These are phyloP conservation scores for Annulohypoxylon truncatum DNA, from an alignment of 2,329 filamentous ascomycete species.

Conservation along the genomic window DNA sequence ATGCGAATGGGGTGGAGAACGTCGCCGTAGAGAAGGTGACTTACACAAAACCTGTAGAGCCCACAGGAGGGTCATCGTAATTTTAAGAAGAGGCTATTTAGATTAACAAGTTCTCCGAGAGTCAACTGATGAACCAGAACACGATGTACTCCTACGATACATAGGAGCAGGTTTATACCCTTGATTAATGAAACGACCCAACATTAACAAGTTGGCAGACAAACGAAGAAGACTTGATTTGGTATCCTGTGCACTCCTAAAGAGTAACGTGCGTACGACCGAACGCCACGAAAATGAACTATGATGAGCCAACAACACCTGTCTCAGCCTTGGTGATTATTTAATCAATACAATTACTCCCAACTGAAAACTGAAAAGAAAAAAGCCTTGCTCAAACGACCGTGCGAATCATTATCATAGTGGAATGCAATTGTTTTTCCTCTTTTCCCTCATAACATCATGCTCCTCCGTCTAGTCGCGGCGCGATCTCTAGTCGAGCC, in stretches of 20 bases:
- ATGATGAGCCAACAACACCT: conserved; percentile 26
- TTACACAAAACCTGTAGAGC: conserved; percentile 80
- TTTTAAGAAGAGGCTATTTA: conserved; percentile 38
- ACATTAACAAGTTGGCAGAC: not conserved
- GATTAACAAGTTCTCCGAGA: conserved; percentile 26
- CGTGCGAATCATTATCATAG: conserved; percentile 35
- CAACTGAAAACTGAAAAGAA: conserved; percentile 14
- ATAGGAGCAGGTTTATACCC: conserved; percentile 7
- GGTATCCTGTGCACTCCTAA: conserved; percentile 36
- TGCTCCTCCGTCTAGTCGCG: conserved; percentile 64
- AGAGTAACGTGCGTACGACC: conserved; percentile 38
- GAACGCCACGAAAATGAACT: conserved; percentile 44
- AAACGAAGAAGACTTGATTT: conserved; percentile 34
- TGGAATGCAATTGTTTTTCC: conserved; percentile 18
- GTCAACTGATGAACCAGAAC: conserved; percentile 22
- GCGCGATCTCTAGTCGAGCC: conserved; percentile 46
- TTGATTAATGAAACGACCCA: conserved; percentile 17
- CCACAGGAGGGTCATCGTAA: conserved; percentile 63
- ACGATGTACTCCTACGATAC: conserved; percentile 10
- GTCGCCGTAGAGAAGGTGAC: conserved; percentile 89
- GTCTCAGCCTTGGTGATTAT: conserved; percentile 25
- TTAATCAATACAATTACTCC: conserved; percentile 19
- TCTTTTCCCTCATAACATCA: conserved; percentile 64
- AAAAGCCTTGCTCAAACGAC: conserved; percentile 21
- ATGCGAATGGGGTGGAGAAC: conserved; percentile 79